Percentiles rank a stretch among this genome's conserved stretches.
Evolutionary conservation across 2,329 filamentous ascomycete genomes (phyloP).

Genomic region (Cladophialophora immunda): DNA sequence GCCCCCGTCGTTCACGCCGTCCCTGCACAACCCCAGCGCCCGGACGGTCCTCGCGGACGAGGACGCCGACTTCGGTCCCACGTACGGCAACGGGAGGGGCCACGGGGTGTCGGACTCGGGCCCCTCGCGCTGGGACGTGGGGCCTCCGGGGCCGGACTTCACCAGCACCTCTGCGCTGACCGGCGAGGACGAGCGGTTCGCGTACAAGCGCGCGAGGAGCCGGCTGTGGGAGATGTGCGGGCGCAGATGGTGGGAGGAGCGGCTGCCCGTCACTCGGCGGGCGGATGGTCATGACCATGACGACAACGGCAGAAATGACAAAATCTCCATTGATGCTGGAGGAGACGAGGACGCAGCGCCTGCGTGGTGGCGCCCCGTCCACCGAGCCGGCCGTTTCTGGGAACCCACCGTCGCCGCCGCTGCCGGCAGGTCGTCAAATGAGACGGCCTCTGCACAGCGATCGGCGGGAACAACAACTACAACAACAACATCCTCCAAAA

Average conservation of each 20-base stretch:
- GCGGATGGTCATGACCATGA: background rate
- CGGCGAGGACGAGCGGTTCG: slow-evolving; percentile 82
- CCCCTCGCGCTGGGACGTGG: slow-evolving; percentile 30
- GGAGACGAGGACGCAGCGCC: slow-evolving; percentile 50
- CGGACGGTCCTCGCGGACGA: slow-evolving; percentile 45
- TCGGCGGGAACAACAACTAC: background rate
- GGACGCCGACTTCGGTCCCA: slow-evolving; percentile 45
- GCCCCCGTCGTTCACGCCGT: slow-evolving; percentile 21
- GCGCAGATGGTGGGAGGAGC: slow-evolving; percentile 72
- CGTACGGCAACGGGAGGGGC: slow-evolving; percentile 43
- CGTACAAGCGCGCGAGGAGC: slow-evolving; percentile 78
- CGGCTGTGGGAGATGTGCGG: slow-evolving; percentile 86
- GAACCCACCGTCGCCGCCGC: slow-evolving; percentile 51
- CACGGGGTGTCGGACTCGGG: slow-evolving; percentile 37
- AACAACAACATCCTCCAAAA: background rate
- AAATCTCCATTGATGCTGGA: background rate
- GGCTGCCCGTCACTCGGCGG: background rate
- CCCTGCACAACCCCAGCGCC: slow-evolving; percentile 34
- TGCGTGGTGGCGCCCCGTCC: slow-evolving; percentile 75
- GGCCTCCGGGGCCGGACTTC: slow-evolving; percentile 64
- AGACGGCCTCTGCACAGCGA: background rate
- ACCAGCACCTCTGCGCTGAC: slow-evolving; percentile 73
- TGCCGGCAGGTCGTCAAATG: background rate
- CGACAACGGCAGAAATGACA: background rate
- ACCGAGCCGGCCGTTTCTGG: slow-evolving; percentile 72